A percentile compares a stretch with the other conserved stretches of the same genome.
Evolutionary conservation across 495 filamentous ascomycete species (phyloP).

Genomic region (Podospora tetraspora): DNA sequence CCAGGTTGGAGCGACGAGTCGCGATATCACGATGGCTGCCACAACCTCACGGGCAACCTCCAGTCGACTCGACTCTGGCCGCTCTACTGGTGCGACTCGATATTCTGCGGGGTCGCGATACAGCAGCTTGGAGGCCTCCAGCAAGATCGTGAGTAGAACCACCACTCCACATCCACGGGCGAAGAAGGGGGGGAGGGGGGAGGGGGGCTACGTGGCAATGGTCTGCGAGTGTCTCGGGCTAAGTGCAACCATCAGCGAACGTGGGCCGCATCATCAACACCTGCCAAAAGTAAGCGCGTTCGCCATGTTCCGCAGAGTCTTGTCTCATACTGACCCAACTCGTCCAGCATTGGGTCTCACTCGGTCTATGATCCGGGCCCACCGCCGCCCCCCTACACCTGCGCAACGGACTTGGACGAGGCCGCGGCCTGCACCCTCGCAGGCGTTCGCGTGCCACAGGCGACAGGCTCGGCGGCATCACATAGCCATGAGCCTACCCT

Average conservation of each 20-base stretch:
- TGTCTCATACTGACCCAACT: slow-evolving; percentile 8
- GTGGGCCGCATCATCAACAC: slow-evolving; percentile 44
- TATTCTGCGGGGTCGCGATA: slow-evolving; percentile 40
- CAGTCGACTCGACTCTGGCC: slow-evolving; percentile 29
- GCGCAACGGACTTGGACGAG: slow-evolving; percentile 13
- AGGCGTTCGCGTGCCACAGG: slow-evolving; percentile 2
- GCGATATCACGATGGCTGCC: slow-evolving; percentile 20
- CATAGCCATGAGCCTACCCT: background rate
- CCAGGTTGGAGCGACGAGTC: slow-evolving; percentile 16
- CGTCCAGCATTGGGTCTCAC: slow-evolving; percentile 32
- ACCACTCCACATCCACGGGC: background rate
- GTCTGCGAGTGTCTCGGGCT: slow-evolving; percentile 18
- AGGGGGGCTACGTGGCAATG: background rate
- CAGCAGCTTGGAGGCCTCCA: slow-evolving; percentile 21
- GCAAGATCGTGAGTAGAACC: slow-evolving; percentile 41
- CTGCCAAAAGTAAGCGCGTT: slow-evolving; percentile 39
- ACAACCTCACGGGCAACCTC: slow-evolving; percentile 14
- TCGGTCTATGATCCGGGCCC: slow-evolving; percentile 38
- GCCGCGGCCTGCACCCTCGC: slow-evolving; percentile 10
- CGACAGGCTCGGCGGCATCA: slow-evolving; percentile 3
- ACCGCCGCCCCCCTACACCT: slow-evolving; percentile 22
- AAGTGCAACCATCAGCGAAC: slow-evolving; percentile 32
- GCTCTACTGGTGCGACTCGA: slow-evolving; percentile 44
- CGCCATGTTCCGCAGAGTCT: background rate
- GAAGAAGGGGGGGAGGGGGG: background rate